phyloP scores from a whole-genome alignment of 495 filamentous ascomycete genomes.

The Aspergillus homomorphus region DNA sequence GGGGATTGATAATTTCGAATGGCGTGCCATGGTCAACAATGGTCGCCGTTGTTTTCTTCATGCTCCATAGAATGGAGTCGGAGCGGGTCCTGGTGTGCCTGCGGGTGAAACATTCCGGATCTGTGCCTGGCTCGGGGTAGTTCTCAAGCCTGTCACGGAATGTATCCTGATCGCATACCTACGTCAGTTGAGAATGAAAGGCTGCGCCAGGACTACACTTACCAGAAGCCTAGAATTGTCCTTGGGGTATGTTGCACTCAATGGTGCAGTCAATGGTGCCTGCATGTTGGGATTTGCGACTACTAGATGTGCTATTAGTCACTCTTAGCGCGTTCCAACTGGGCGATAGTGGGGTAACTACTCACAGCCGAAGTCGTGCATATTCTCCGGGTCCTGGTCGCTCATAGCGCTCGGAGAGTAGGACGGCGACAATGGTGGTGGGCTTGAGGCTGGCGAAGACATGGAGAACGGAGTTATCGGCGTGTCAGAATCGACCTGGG shows the following conservation, averaged over 20 bases:
- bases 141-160: slow-evolving; percentile 38
- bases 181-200: not conserved
- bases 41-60: slow-evolving; percentile 25
- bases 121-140: slow-evolving; percentile 17
- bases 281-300: slow-evolving; percentile 6
- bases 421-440: slow-evolving; percentile 43
- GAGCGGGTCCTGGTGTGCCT: slow-evolving; percentile 25
- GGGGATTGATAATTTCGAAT: slow-evolving; percentile 48
- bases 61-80: slow-evolving; percentile 30
- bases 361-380: slow-evolving; percentile 29
- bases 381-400: slow-evolving; percentile 32
- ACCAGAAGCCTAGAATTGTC: slow-evolving; percentile 18
- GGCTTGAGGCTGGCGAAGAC: slow-evolving; percentile 37
- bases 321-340: not conserved
- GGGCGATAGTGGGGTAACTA: not conserved
- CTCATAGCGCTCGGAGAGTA: slow-evolving; percentile 41
- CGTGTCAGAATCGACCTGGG: slow-evolving; percentile 14
- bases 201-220: not conserved
- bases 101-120: slow-evolving; percentile 14
- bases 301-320: not conserved
- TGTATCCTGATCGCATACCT: slow-evolving; percentile 32
- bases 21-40: slow-evolving; percentile 41
- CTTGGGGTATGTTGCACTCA: not conserved
- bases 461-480: slow-evolving; percentile 28
- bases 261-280: not conserved